A percentile compares a stretch with the other conserved stretches of the same genome.
phyloP scores from a whole-genome alignment of 2,329 filamentous ascomycete genomes.

The Fusarium xylarioides region DNA sequence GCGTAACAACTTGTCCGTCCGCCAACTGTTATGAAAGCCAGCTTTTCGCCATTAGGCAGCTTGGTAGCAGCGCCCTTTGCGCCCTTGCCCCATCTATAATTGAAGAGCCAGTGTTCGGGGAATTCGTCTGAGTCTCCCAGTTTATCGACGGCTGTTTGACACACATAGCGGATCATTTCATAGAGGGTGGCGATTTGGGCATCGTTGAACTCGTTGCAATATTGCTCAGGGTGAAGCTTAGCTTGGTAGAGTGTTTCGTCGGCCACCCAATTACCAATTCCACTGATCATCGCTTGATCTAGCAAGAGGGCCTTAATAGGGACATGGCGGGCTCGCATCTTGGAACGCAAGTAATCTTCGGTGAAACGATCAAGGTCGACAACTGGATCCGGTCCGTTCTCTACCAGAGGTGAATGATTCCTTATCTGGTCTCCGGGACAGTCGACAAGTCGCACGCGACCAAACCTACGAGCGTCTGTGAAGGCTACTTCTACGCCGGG shows the following conservation, averaged over 20 bases:
- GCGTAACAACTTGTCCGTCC: slow-evolving; percentile 92
- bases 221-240: slow-evolving; percentile 89
- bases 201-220: slow-evolving; percentile 81
- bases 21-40: slow-evolving; percentile 88
- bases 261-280: slow-evolving; percentile 96
- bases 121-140: slow-evolving; percentile 86
- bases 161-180: slow-evolving; percentile 79
- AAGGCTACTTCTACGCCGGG: slow-evolving; percentile 71
- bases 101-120: slow-evolving; percentile 88
- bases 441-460: slow-evolving; percentile 82
- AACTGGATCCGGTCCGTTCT: slow-evolving; percentile 95
- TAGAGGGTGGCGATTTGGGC: slow-evolving; percentile 77
- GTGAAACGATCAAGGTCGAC: slow-evolving; percentile 82
- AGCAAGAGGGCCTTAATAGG: slow-evolving; percentile 90
- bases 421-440: slow-evolving; percentile 81
- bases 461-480: slow-evolving; percentile 82
- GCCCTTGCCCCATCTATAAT: slow-evolving; percentile 89
- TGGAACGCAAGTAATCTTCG: slow-evolving; percentile 74
- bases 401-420: slow-evolving; percentile 78
- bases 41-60: slow-evolving; percentile 84
- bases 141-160: slow-evolving; percentile 78
- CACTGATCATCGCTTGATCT: slow-evolving; percentile 88
- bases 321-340: slow-evolving; percentile 79
- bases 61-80: slow-evolving; percentile 74
- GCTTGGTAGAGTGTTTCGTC: slow-evolving; percentile 95